A percentile compares a stretch with the other conserved stretches of the same genome.
phyloP scores from a whole-genome alignment of 176 grass and related monocot species.

The Chloris gayana region DNA sequence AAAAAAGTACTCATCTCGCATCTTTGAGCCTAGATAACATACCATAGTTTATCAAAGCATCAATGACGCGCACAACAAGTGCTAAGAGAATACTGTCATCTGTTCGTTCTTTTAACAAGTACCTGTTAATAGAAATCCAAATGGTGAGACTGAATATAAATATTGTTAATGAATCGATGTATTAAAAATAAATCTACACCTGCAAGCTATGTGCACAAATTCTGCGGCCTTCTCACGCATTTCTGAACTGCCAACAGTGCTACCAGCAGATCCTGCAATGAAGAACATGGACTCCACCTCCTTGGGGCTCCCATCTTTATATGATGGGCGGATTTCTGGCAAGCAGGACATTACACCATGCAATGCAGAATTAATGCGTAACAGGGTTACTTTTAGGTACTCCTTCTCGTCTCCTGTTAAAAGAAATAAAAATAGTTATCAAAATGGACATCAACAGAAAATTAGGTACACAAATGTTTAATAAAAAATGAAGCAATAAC shows the following conservation, averaged over 20 bases:
- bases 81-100: conserved; percentile 94
- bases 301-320: conserved; percentile 63
- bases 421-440: conserved; percentile 34
- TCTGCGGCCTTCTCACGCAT: conserved; percentile 93
- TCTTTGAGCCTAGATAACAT: conserved; percentile 40
- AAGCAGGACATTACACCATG: conserved; percentile 98
- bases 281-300: conserved; percentile 54
- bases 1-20: conserved; percentile 31
- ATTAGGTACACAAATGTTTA: neutral
- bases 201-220: conserved; percentile 79
- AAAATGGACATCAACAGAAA: conserved; percentile 12
- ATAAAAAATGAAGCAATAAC: neutral
- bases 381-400: conserved; percentile 88
- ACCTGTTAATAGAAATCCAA: conserved; percentile 55
- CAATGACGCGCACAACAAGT: conserved; percentile 85
- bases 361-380: conserved; percentile 88
- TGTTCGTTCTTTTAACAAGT: conserved; percentile 89
- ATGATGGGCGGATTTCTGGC: conserved; percentile 82
- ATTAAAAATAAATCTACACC: conserved; percentile 48
- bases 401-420: conserved; percentile 89
- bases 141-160: conserved; percentile 40
- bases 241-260: conserved; percentile 79
- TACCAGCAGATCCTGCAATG: conserved; percentile 83
- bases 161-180: conserved; percentile 24
- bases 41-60: conserved; percentile 97